phyloP scores from a whole-genome alignment of 1,139 yeast genomes.

The Petasospora rhodanensis region DNA sequence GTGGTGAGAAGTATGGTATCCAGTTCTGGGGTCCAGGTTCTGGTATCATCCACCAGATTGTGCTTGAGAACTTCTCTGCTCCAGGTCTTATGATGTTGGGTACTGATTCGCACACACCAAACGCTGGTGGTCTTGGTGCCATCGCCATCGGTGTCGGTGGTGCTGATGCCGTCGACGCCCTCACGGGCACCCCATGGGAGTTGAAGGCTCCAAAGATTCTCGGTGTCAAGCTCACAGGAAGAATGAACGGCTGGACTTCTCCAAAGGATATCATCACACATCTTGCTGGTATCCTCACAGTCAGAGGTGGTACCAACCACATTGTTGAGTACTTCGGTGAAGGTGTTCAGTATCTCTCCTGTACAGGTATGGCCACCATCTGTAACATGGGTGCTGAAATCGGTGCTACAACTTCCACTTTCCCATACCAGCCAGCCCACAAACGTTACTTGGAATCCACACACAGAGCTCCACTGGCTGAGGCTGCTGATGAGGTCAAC shows the following conservation, averaged over 20 bases:
- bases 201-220: constrained; percentile 96
- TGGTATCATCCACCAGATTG: constrained; percentile 97
- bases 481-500: constrained; percentile 64
- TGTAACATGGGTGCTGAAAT: constrained; percentile 99
- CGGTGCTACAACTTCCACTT: constrained; percentile 97
- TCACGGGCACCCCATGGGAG: constrained; percentile 97
- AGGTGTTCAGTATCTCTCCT: constrained; percentile 92
- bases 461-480: constrained; percentile 76
- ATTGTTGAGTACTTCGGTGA: constrained; percentile 97
- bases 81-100: constrained; percentile 98
- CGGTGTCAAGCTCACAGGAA: constrained; percentile 96
- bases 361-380: constrained; percentile 99
- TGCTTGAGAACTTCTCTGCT: constrained; percentile 94
- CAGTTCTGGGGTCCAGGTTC: constrained; percentile 99
- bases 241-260: constrained; percentile 95
- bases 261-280: constrained; percentile 96
- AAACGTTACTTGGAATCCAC: constrained; percentile 86
- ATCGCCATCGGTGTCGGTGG: constrained; percentile 99
- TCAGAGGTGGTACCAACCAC: constrained; percentile 98
- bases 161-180: constrained; percentile 99
- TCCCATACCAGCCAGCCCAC: constrained; percentile 96
- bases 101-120: constrained; percentile 98
- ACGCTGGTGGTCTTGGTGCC: constrained; percentile 99
- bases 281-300: constrained; percentile 96
- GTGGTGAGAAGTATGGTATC: constrained; percentile 90